Conservation (phyloP, 495 filamentous ascomycete species). For the Penicillium soppii region DNA sequence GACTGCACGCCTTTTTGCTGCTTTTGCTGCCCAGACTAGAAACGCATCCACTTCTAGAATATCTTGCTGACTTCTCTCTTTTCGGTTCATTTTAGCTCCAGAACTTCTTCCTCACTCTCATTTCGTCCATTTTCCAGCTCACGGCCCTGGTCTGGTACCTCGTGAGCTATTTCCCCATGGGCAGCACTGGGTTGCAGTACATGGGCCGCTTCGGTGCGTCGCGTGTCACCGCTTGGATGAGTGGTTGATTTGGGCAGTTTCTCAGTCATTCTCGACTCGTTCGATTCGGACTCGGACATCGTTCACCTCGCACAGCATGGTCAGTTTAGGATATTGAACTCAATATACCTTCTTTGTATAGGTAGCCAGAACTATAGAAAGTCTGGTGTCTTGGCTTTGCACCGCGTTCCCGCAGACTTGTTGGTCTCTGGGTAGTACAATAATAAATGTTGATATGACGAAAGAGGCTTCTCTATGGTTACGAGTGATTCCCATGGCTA, state of each 20-base stretch:
- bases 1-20: constrained; percentile 2
- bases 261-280: background rate
- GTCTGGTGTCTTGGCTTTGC: background rate
- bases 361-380: background rate
- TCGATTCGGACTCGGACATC: background rate
- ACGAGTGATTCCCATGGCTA: background rate
- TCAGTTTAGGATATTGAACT: background rate
- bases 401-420: background rate
- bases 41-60: background rate
- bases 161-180: constrained; percentile 98
- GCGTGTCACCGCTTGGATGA: constrained; percentile 86
- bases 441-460: background rate
- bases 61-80: constrained; percentile 12
- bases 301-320: background rate
- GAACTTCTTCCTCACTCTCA: constrained; percentile 75
- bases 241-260: constrained; percentile 50
- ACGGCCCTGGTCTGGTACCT: constrained; percentile 87
- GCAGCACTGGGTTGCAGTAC: constrained; percentile 80
- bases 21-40: background rate
- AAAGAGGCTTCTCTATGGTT: background rate
- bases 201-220: constrained; percentile 82
- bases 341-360: background rate
- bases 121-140: constrained; percentile 80
- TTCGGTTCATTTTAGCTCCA: constrained; percentile 57
- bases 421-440: background rate